These are phyloP conservation scores for Trichosporon coremiiforme DNA, from an alignment of 1,284 basidiomycete genomes.

Conservation along the genomic window DNA sequence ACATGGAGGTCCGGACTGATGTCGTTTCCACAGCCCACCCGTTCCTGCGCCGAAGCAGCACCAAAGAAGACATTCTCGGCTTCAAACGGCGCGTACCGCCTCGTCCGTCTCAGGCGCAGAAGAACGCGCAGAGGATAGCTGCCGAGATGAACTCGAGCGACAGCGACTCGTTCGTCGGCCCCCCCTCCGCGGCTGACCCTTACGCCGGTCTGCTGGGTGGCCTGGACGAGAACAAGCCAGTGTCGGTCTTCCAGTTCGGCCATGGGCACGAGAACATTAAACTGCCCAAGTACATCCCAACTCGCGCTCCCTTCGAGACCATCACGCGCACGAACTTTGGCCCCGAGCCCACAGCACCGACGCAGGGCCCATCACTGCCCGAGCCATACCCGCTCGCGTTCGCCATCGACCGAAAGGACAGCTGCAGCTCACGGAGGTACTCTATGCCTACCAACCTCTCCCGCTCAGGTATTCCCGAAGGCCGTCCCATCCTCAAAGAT, in stretches of 20 bases:
- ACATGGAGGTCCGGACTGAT: not conserved
- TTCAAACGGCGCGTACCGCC: conserved; percentile 92
- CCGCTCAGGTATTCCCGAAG: not conserved
- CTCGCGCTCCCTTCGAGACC: not conserved
- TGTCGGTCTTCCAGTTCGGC: not conserved
- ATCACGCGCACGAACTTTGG: conserved; percentile 14
- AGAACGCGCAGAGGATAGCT: conserved; percentile 56
- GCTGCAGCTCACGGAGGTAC: not conserved
- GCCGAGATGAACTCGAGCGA: conserved; percentile 32
- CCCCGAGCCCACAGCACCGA: conserved; percentile 1
- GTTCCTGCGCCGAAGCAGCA: conserved; percentile 80
- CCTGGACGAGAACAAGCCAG: conserved; percentile 27
- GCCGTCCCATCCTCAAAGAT: not conserved
- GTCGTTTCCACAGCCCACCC: conserved; percentile 67
- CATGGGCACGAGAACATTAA: not conserved
- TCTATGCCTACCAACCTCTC: conserved; percentile 4
- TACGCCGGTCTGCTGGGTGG: conserved; percentile 34
- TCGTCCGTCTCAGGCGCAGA: conserved; percentile 73
- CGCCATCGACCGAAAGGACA: not conserved
- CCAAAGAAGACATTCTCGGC: conserved; percentile 79
- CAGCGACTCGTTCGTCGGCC: conserved; percentile 37
- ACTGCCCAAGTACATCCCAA: conserved; percentile 6
- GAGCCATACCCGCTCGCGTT: not conserved
- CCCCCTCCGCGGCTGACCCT: conserved; percentile 32
- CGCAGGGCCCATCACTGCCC: conserved; percentile 4